These are phyloP conservation scores for Neoboletus brunneissimus DNA, from an alignment of 768 basidiomycete genomes.

Conservation along the genomic window DNA sequence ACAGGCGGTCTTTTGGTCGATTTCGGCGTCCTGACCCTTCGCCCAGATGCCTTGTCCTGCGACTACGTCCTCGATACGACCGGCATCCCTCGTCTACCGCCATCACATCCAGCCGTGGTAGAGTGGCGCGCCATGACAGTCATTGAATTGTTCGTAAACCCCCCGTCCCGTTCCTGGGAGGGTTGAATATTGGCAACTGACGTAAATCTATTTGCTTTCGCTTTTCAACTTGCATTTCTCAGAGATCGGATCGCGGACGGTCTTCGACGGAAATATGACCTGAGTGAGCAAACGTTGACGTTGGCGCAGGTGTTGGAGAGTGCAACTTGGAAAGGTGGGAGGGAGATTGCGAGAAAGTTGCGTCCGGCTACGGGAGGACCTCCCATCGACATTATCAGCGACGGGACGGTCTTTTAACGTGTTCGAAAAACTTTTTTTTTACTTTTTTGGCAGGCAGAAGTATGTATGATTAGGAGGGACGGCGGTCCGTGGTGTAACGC, in stretches of 20 bases:
- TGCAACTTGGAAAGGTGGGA: slow-evolving; percentile 95
- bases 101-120: slow-evolving; percentile 87
- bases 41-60: slow-evolving; percentile 51
- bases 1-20: slow-evolving; percentile 87
- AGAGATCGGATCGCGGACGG: slow-evolving; percentile 76
- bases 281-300: slow-evolving; percentile 53
- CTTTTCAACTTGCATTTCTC: no score
- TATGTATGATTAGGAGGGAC: neutral
- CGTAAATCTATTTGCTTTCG: no score
- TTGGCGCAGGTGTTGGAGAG: slow-evolving; percentile 90
- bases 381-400: slow-evolving; percentile 82
- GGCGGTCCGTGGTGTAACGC: neutral
- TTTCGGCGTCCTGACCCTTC: slow-evolving; percentile 72
- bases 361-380: slow-evolving; percentile 76
- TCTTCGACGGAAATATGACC: slow-evolving; percentile 58
- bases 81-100: slow-evolving; percentile 57
- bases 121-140: slow-evolving; percentile 98
- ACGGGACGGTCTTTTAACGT: slow-evolving; percentile 83
- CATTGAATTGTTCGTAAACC: slow-evolving; percentile 52
- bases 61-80: slow-evolving; percentile 35
- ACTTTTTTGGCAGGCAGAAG: slow-evolving; percentile 40
- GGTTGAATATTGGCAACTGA: no score
- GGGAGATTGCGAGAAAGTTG: slow-evolving; percentile 83
- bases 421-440: no score
- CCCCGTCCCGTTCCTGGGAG: no score